Conservation (phyloP, 1,284 basidiomycete genomes). For the Vanrija sp. region DNA sequence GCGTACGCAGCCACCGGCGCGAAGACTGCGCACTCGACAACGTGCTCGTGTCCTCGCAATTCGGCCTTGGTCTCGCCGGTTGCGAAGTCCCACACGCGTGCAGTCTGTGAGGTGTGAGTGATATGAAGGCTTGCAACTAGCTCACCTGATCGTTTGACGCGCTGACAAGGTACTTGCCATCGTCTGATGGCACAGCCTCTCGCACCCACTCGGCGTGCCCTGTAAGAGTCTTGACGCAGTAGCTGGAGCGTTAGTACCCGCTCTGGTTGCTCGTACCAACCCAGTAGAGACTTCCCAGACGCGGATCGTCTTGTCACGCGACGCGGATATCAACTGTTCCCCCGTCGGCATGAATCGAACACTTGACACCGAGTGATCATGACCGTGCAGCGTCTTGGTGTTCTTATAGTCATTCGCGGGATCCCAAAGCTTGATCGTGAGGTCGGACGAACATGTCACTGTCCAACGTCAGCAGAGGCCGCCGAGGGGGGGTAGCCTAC, state of each 20-base stretch:
- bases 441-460: constrained; percentile 85
- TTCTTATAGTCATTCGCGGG: constrained; percentile 84
- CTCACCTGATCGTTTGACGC: constrained; percentile 79
- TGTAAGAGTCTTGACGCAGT: constrained; percentile 59
- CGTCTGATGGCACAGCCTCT: constrained; percentile 64
- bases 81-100: constrained; percentile 71
- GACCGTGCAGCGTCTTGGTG: constrained; percentile 77
- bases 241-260: constrained; percentile 40
- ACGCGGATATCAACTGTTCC: constrained; percentile 75
- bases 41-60: constrained; percentile 81
- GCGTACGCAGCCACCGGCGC: constrained; percentile 70
- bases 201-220: constrained; percentile 71
- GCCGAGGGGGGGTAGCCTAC: constrained; percentile 25
- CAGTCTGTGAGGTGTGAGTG: constrained; percentile 58
- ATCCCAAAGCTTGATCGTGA: constrained; percentile 90
- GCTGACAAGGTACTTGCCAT: constrained; percentile 69
- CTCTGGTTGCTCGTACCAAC: constrained; percentile 51
- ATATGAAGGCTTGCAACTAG: neutral
- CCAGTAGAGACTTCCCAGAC: constrained; percentile 81
- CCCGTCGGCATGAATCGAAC: constrained; percentile 81
- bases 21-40: constrained; percentile 77
- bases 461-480: constrained; percentile 7
- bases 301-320: constrained; percentile 78
- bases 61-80: constrained; percentile 75
- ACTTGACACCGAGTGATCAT: constrained; percentile 84